Percentiles rank a stretch among this genome's conserved stretches.
phyloP scores from a whole-genome alignment of 257 asterid genomes.

The Echium plantagineum region DNA sequence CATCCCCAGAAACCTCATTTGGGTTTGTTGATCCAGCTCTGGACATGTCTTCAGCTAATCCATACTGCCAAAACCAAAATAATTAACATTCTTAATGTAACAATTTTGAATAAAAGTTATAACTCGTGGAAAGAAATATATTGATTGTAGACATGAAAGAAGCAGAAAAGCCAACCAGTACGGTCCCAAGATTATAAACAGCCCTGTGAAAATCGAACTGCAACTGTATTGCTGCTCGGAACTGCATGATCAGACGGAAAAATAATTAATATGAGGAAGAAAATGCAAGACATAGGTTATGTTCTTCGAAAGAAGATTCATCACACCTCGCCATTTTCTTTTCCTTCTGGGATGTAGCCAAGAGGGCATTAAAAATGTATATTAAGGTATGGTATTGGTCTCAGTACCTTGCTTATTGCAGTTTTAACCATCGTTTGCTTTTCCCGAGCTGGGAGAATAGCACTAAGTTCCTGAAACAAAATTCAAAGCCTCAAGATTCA shows the following conservation, averaged over 20 bases:
- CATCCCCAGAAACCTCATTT: conserved; percentile 79
- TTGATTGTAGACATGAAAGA: conserved; percentile 11
- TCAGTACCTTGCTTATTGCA: conserved; percentile 81
- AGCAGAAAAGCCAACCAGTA: conserved; percentile 57
- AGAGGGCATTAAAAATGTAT: no score
- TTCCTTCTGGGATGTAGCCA: no score
- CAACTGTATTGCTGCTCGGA: conserved; percentile 90
- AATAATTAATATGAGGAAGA: conserved; percentile 10
- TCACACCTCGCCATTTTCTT: no score
- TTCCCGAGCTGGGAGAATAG: conserved; percentile 98
- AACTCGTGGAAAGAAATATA: neutral
- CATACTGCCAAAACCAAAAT: conserved; percentile 54
- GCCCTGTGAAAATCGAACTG: conserved; percentile 99
- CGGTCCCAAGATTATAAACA: conserved; percentile 97
- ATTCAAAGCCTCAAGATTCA: conserved; percentile 9
- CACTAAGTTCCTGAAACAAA: conserved; percentile 82
- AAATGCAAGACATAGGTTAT: neutral
- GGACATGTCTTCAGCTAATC: conserved; percentile 92
- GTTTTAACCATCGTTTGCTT: conserved; percentile 83
- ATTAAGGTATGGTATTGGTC: neutral
- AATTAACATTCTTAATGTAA: neutral
- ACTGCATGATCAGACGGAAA: conserved; percentile 38
- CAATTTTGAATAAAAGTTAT: neutral
- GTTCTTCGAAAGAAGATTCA: neutral
- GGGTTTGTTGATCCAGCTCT: conserved; percentile 57